Conservation (phyloP, 2,329 filamentous ascomycete genomes). For the Trichoderma pleuroti region DNA sequence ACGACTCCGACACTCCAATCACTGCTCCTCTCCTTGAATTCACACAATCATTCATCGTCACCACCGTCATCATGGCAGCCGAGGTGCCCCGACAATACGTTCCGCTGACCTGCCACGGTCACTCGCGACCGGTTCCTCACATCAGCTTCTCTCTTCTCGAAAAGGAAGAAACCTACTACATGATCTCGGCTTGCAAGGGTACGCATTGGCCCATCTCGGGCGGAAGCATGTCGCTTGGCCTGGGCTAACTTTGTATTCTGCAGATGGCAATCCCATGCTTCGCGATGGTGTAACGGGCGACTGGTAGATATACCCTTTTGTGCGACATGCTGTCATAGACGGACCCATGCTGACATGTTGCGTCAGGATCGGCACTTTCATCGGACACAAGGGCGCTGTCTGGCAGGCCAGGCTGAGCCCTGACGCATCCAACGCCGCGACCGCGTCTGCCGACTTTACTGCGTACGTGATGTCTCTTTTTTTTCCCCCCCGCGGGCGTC, state of each 20-base stretch:
- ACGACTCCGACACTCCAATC: neutral
- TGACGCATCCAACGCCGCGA: conserved; percentile 83
- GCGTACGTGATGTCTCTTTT: conserved; percentile 55
- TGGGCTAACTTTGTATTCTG: conserved; percentile 2
- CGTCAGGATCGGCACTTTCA: conserved; percentile 88
- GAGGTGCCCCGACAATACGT: conserved; percentile 60
- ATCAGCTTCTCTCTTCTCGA: conserved; percentile 82
- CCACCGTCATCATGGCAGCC: conserved; percentile 31
- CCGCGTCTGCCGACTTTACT: conserved; percentile 93
- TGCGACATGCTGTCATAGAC: neutral
- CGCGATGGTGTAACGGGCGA: conserved; percentile 93
- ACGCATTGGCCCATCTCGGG: neutral
- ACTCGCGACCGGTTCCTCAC: conserved; percentile 88
- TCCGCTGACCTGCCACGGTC: conserved; percentile 89
- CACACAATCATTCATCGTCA: neutral
- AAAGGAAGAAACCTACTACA: conserved; percentile 80
- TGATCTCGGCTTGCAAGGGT: conserved; percentile 94
- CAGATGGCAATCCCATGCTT: conserved; percentile 98
- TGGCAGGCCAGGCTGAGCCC: conserved; percentile 92
- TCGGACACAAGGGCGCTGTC: conserved; percentile 96
- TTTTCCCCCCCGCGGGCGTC: neutral
- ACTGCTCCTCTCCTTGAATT: neutral
- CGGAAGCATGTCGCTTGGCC: neutral
- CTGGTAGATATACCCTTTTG: conserved; percentile 49
- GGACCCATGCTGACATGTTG: neutral